Evolutionary conservation across 1,284 basidiomycete genomes (phyloP).

Genomic region (Leccinum cinnamomeum): DNA sequence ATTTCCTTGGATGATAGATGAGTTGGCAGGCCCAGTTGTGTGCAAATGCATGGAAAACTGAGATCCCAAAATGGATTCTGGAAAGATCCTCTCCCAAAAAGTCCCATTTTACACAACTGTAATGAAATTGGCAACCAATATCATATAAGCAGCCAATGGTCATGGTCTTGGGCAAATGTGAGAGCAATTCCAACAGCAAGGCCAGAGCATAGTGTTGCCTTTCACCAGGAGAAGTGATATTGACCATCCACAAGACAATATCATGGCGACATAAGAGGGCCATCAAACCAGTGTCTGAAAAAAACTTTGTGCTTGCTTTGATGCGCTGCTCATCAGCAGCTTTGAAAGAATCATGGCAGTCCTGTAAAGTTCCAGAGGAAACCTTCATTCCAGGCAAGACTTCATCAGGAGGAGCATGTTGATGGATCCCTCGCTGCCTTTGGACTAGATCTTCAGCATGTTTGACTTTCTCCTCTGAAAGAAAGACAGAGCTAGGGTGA

Average conservation of each 20-base stretch:
- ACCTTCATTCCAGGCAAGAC: neutral
- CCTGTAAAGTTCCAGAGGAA: neutral
- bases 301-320: neutral
- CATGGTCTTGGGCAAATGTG: neutral
- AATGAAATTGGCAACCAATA: neutral
- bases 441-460: neutral
- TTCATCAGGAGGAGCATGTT: neutral
- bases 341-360: neutral
- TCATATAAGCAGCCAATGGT: neutral
- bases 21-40: neutral
- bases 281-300: neutral
- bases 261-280: neutral
- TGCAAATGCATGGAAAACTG: neutral
- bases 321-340: neutral
- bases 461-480: neutral
- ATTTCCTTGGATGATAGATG: neutral
- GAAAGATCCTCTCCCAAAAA: neutral
- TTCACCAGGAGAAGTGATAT: neutral
- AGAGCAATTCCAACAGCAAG: neutral
- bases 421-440: neutral
- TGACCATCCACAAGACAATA: neutral
- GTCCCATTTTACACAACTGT: neutral
- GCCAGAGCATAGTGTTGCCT: neutral
- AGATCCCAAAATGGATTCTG: neutral
- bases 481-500: neutral